Evolutionary conservation across 2,329 filamentous ascomycete genomes (phyloP).

Genomic region (Helotiales sp.): DNA sequence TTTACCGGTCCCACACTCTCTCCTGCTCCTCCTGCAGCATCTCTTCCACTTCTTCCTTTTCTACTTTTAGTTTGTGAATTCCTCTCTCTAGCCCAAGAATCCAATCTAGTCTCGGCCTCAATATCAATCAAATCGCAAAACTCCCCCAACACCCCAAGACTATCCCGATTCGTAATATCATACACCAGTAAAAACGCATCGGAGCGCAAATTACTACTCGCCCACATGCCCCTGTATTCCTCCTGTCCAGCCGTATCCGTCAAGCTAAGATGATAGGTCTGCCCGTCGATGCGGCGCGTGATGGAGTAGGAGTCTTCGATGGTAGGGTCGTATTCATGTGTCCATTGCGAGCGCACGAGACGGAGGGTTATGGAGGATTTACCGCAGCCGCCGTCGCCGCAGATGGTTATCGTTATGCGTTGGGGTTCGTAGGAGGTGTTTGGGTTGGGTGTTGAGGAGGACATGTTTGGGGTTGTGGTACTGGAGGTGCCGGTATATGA

Average conservation of each 20-base stretch:
- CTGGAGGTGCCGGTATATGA: too few relatives aligned
- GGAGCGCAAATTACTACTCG: conserved; percentile 71
- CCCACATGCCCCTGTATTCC: conserved; percentile 87
- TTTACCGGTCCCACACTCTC: conserved; percentile 28
- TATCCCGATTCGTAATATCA: conserved; percentile 74
- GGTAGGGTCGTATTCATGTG: conserved; percentile 77
- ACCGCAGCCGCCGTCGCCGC: conserved; percentile 81
- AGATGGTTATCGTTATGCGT: conserved; percentile 73
- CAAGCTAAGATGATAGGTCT: conserved; percentile 72
- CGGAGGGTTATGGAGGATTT: conserved; percentile 85
- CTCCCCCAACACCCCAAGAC: conserved; percentile 70
- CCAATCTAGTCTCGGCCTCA: conserved; percentile 70
- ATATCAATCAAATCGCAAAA: conserved; percentile 85
- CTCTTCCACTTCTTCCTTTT: conserved; percentile 6
- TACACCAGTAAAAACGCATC: conserved; percentile 87
- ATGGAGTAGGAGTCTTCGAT: conserved; percentile 86
- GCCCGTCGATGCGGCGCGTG: conserved; percentile 76
- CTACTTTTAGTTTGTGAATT: too few relatives aligned
- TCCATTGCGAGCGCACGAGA: conserved; percentile 81
- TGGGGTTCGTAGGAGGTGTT: conserved; percentile 21
- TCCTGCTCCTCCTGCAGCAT: conserved; percentile 8
- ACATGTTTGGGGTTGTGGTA: conserved; percentile 2
- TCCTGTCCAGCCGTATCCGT: conserved; percentile 89
- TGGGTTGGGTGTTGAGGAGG: neutral
- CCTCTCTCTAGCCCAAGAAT: conserved; percentile 20